phyloP scores from a whole-genome alignment of 2,329 filamentous ascomycete genomes.

The Periglandula ipomoeae region DNA sequence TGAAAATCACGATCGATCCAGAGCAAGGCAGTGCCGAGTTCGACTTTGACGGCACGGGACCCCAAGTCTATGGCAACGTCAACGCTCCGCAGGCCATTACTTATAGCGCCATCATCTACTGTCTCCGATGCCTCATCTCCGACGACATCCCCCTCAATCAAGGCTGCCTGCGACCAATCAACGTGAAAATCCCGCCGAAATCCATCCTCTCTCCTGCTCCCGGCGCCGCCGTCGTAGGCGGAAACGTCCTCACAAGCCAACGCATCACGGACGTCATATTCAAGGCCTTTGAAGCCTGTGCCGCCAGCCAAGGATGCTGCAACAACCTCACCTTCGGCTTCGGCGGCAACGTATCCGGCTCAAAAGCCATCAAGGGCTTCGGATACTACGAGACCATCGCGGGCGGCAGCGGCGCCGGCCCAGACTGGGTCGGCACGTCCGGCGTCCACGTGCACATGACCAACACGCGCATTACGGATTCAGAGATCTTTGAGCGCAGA shows the following conservation, averaged over 20 bases:
- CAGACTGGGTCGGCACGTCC: constrained; percentile 34
- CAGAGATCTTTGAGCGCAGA: constrained; percentile 34
- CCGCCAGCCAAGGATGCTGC: constrained; percentile 70
- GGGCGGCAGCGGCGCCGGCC: constrained; percentile 60
- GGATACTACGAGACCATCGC: constrained; percentile 53
- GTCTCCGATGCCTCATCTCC: constrained; percentile 66
- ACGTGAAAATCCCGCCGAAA: constrained; percentile 62
- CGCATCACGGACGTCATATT: constrained; percentile 36
- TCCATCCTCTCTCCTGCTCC: constrained; percentile 69
- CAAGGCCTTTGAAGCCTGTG: constrained; percentile 71
- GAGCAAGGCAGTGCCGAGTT: constrained; percentile 70
- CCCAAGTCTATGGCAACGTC: constrained; percentile 71
- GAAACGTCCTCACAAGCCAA: constrained; percentile 54
- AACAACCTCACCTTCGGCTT: constrained; percentile 83
- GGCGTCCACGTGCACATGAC: constrained; percentile 52
- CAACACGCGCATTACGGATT: constrained; percentile 64
- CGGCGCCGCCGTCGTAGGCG: constrained; percentile 71
- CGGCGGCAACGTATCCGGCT: constrained; percentile 33
- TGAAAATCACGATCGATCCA: constrained; percentile 66
- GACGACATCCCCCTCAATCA: constrained; percentile 80
- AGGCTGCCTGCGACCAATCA: constrained; percentile 67
- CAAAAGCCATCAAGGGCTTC: constrained; percentile 30
- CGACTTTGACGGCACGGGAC: constrained; percentile 71
- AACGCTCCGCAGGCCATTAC: constrained; percentile 78
- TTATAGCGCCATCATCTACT: constrained; percentile 83